Percentiles rank a stretch among this genome's conserved stretches.
phyloP scores from a whole-genome alignment of 2,329 filamentous ascomycete species.

The Didymella sp. region DNA sequence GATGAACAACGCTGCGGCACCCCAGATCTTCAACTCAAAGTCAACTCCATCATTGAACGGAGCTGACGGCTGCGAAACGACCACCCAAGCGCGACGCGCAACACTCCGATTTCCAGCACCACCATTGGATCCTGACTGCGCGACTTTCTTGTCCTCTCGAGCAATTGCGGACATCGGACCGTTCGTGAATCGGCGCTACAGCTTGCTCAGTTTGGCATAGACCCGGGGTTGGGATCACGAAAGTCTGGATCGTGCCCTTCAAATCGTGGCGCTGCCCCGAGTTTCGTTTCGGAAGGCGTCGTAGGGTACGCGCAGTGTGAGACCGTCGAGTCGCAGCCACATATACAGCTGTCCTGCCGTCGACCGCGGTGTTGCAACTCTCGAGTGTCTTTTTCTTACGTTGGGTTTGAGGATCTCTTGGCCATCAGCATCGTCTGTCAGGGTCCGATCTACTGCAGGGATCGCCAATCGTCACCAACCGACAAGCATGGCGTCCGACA shows the following conservation, averaged over 20 bases:
- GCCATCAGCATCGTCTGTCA: conserved; percentile 7
- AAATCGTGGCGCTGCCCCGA: conserved; percentile 17
- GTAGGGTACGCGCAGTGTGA: conserved; percentile 7
- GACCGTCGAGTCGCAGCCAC: conserved; percentile 1
- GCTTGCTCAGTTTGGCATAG: conserved; percentile 10
- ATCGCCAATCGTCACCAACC: conserved; percentile 2
- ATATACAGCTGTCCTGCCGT: conserved; percentile 13
- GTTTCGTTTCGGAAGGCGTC: conserved; percentile 28
- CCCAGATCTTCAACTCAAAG: neutral
- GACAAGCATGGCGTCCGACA: conserved; percentile 28
- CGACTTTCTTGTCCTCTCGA: conserved; percentile 15
- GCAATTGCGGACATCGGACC: conserved; percentile 9
- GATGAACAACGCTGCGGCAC: neutral
- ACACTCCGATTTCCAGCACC: conserved; percentile 2
- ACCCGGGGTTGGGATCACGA: conserved; percentile 4
- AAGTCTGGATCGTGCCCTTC: conserved; percentile 23
- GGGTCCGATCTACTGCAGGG: conserved; percentile 23
- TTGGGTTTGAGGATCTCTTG: conserved; percentile 1
- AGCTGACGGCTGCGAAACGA: conserved; percentile 6
- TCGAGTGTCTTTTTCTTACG: neutral
- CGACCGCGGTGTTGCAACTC: neutral
- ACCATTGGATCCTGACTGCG: conserved; percentile 10
- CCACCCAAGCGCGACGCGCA: conserved; percentile 6
- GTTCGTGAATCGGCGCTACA: conserved; percentile 13
- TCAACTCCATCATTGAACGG: neutral